phyloP scores from a whole-genome alignment of 164 flowering plant genomes.

The Liquidambar formosana region DNA sequence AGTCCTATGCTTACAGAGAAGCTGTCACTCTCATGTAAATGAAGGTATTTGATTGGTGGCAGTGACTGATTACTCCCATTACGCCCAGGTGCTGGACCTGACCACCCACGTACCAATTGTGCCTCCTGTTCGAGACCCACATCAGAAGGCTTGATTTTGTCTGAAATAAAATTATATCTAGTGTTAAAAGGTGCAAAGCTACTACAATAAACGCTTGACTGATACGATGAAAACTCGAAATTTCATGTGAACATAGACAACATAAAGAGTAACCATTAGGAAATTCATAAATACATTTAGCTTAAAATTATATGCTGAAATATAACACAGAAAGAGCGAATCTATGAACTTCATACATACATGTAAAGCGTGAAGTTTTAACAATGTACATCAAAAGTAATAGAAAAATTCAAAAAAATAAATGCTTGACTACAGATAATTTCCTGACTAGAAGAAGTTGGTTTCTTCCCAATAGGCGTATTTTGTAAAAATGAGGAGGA shows the following conservation, averaged over 20 bases:
- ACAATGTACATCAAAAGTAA: neutral
- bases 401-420: neutral
- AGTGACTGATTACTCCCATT: conserved; percentile 62
- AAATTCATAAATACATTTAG: neutral
- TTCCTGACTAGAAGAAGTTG: too few species aligned
- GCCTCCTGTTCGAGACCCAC: conserved; percentile 97
- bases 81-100: conserved; percentile 42
- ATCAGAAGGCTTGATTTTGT: conserved; percentile 83
- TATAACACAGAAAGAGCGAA: neutral
- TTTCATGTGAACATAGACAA: neutral
- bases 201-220: neutral
- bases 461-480: too few species aligned
- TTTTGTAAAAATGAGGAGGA: too few species aligned
- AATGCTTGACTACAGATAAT: too few species aligned
- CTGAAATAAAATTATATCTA: conserved; percentile 41
- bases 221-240: neutral
- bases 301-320: neutral
- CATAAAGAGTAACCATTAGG: neutral
- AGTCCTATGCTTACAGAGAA: conserved; percentile 67
- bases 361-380: neutral
- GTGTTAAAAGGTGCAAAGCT: conserved; percentile 15
- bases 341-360: neutral
- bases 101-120: conserved; percentile 64
- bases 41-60: conserved; percentile 83
- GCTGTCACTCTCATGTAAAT: conserved; percentile 78